phyloP scores from a whole-genome alignment of 805 yeast genomes.

The Candida michaelii region DNA sequence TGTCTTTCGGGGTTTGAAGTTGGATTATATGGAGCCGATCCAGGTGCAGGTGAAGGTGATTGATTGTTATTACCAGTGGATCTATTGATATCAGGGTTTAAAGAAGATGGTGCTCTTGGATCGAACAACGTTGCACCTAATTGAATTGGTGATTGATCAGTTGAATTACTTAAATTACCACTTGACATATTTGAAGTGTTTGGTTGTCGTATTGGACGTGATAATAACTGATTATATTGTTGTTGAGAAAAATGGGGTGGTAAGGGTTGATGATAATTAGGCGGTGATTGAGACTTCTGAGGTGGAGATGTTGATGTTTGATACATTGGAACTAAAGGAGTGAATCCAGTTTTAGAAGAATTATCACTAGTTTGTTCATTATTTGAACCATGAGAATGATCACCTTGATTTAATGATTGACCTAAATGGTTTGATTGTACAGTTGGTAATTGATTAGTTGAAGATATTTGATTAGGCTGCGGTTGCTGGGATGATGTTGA shows the following conservation, averaged over 20 bases:
- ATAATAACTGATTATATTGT: conserved; percentile 9
- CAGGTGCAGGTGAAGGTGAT: conserved; percentile 18
- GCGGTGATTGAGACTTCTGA: background rate
- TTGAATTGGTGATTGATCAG: background rate
- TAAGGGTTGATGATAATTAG: background rate
- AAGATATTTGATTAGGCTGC: background rate
- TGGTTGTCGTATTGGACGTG: conserved; percentile 7
- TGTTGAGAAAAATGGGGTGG: conserved; percentile 9
- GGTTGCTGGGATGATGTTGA: conserved; percentile 1
- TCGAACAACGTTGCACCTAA: background rate
- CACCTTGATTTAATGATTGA: background rate
- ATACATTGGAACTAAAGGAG: conserved; percentile 4
- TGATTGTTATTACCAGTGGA: background rate
- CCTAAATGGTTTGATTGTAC: background rate
- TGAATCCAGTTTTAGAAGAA: background rate
- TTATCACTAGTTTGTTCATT: background rate
- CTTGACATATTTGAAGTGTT: background rate
- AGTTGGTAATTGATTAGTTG: background rate
- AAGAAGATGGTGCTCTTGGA: background rate
- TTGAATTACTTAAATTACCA: background rate
- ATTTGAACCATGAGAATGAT: background rate
- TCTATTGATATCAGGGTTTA: background rate
- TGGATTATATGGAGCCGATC: conserved; percentile 8
- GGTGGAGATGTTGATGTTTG: background rate
- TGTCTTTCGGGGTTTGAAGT: background rate